Conservation (phyloP, 2,329 filamentous ascomycete species). For the Fusarium sp. region DNA sequence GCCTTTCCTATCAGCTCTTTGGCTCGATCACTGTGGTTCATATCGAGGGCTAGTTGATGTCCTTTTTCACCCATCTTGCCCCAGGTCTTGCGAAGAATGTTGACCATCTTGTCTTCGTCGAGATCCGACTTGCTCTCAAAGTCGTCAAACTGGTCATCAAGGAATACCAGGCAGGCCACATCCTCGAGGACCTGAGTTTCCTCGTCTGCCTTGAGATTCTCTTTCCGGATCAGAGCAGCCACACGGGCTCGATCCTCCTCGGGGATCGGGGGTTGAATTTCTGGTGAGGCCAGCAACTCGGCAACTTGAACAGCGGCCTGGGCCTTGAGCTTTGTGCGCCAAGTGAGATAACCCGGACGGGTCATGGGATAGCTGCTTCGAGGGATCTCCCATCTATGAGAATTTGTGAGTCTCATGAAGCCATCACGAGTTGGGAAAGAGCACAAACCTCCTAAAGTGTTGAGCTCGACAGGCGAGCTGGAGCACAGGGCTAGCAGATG, state of each 20-base stretch:
- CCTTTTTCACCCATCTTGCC: conserved; percentile 77
- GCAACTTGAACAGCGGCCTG: conserved; percentile 68
- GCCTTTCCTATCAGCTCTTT: conserved; percentile 73
- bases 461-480: conserved; percentile 84
- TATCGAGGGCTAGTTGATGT: conserved; percentile 71
- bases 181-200: conserved; percentile 85
- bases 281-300: conserved; percentile 60
- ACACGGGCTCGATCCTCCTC: conserved; percentile 70
- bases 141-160: conserved; percentile 86
- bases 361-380: conserved; percentile 79
- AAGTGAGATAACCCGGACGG: conserved; percentile 80
- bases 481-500: conserved; percentile 73
- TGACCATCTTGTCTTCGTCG: conserved; percentile 82
- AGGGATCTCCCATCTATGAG: conserved; percentile 78
- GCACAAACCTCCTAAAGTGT: conserved; percentile 76
- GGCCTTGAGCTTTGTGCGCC: conserved; percentile 79
- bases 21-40: conserved; percentile 73
- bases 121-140: conserved; percentile 75
- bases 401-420: not conserved
- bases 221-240: conserved; percentile 81
- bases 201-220: conserved; percentile 69
- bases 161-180: conserved; percentile 86
- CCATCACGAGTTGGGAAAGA: not conserved
- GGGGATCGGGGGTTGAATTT: conserved; percentile 53
- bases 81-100: conserved; percentile 80